These are phyloP conservation scores for Sanghuangporus baumii DNA, from an alignment of 1,284 basidiomycete species.

Conservation along the genomic window DNA sequence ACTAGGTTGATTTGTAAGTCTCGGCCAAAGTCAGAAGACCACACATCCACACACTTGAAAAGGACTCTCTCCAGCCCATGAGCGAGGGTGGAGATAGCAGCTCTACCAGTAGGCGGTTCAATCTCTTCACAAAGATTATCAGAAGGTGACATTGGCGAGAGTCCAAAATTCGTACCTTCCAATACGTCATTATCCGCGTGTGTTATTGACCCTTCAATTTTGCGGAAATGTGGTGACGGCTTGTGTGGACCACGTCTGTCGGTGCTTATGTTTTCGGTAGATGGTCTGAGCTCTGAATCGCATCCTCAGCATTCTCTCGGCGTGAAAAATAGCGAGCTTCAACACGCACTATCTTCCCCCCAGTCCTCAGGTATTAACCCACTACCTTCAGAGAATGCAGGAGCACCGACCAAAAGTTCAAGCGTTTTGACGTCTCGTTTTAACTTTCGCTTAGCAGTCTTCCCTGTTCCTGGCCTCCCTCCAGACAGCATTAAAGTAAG, in stretches of 20 bases:
- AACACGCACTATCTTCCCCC: slow-evolving; percentile 28
- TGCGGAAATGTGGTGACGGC: slow-evolving; percentile 27
- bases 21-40: background rate
- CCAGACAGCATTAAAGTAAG: background rate
- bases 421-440: background rate
- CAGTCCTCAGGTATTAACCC: slow-evolving; percentile 22
- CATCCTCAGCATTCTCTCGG: background rate
- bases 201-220: slow-evolving; percentile 40
- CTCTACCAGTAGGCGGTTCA: slow-evolving; percentile 38
- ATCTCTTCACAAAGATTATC: slow-evolving; percentile 36
- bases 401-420: background rate
- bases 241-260: background rate
- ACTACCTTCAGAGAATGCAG: no score
- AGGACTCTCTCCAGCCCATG: slow-evolving; percentile 81
- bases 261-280: background rate
- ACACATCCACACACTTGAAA: slow-evolving; percentile 62
- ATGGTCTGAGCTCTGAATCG: background rate
- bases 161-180: slow-evolving; percentile 23
- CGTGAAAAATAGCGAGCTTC: background rate
- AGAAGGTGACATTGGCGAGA: background rate
- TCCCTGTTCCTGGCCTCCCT: background rate
- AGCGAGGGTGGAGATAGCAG: slow-evolving; percentile 63
- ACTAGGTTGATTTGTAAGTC: slow-evolving; percentile 33
- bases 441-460: background rate
- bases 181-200: slow-evolving; percentile 23